Base-by-base conservation (phyloP, 768 basidiomycete species). In the Suillus plorans region DNA sequence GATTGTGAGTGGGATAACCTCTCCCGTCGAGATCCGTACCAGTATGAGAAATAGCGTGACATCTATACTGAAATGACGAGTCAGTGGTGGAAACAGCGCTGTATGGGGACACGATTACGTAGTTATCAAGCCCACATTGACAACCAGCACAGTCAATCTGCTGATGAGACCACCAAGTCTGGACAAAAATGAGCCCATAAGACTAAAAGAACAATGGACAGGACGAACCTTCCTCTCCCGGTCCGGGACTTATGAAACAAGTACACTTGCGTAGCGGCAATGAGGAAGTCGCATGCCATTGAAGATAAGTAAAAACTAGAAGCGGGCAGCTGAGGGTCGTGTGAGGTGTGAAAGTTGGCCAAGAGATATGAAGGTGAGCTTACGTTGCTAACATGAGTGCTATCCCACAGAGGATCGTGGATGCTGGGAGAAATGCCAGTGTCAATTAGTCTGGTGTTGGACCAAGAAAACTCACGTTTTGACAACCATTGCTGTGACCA, bases 41-140 rank as follows among this genome's bases (percentile, higher is more conserved):
- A 75, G 59, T 1, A 76, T 66, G 39, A 74, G 66, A 65, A 75
- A 71, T 39, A 70, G 18, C 10, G 68, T 67, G 14, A 73, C 75
- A 20, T 78, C 77, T 57, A 75, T 12, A 49, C 77, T 78, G 42
- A 5, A 47, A 16, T 10, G 34, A 47, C 20, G 18, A 66, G 62
- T 28, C 12, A 37, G 13, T 28, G 1, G 18, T 25, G 13, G 14
- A 6, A 36, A 18, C 6, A 28, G 28, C n/a, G 31, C 57, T 2
- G 14, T 16, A 5, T 18, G 20, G 25, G 47, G 37, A 47, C 20
- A 8, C n/a, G 1, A 49, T 62, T 62, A 78, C 77, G 78, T 77
- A 39, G 77, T 79, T 56, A 78, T 44, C 58, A 78, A 64, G 18
- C 77, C 77, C 4, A 78, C 78, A 44, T 78, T 78, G 60, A 78